Conservation (phyloP, 257 asterid genomes). For the Salvia miltiorrhiza region DNA sequence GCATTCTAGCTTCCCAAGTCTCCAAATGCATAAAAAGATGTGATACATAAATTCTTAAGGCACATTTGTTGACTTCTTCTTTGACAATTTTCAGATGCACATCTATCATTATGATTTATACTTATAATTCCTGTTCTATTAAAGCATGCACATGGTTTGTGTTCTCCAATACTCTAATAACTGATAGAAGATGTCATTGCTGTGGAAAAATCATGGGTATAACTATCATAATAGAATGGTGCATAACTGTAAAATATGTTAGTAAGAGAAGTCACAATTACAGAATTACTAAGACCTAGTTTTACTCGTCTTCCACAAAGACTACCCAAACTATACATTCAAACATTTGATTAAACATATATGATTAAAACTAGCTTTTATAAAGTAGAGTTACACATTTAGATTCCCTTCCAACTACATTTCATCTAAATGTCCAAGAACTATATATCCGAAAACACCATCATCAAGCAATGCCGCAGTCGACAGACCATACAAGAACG, state of each 20-base stretch:
- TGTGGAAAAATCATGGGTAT: neutral
- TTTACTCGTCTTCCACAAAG: no score
- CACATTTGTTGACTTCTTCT: neutral
- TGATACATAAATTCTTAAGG: neutral
- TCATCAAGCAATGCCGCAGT: neutral
- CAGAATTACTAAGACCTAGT: neutral
- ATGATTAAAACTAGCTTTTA: neutral
- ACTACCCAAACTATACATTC: neutral
- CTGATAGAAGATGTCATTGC: neutral
- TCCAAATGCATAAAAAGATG: neutral
- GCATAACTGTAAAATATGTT: neutral
- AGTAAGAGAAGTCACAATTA: neutral
- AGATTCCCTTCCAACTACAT: neutral
- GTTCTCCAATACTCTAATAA: neutral
- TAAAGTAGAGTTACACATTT: neutral
- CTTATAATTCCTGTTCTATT: neutral
- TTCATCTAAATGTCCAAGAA: neutral
- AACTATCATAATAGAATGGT: neutral
- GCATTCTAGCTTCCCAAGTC: neutral
- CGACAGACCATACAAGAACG: neutral
- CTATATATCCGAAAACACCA: neutral
- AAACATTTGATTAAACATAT: neutral
- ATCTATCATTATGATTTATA: neutral
- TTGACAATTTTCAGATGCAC: neutral
- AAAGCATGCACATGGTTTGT: neutral